phyloP scores from a whole-genome alignment of 768 basidiomycete genomes.

The Mycena vitilis region DNA sequence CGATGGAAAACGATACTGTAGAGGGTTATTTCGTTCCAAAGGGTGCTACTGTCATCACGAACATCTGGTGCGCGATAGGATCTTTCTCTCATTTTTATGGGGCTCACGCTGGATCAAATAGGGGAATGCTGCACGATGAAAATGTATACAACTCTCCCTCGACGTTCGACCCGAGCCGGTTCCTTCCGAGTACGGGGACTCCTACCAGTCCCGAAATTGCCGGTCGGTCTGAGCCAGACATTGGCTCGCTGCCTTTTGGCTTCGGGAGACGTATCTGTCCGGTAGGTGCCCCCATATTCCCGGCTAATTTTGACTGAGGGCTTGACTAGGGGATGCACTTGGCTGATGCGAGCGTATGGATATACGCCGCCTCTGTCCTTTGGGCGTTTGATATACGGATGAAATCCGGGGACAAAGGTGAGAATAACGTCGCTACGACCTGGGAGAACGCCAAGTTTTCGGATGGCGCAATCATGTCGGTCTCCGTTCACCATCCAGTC shows the following conservation, averaged over 20 bases:
- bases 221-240: neutral
- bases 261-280: neutral
- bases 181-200: neutral
- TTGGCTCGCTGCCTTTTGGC: neutral
- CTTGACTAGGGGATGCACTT: slow-evolving; percentile 2
- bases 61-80: neutral
- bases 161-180: neutral
- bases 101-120: neutral
- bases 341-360: slow-evolving; percentile 6
- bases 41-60: slow-evolving; percentile 1
- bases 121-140: slow-evolving; percentile 7
- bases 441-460: too few species aligned
- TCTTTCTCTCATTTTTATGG: neutral
- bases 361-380: neutral
- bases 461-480: slow-evolving; percentile 8
- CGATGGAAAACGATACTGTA: slow-evolving; percentile 1
- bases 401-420: neutral
- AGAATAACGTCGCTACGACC: too few species aligned
- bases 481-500: too few species aligned
- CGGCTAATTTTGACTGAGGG: neutral
- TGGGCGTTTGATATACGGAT: neutral
- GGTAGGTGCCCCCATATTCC: neutral
- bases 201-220: neutral
- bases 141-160: neutral
- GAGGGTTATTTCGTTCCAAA: slow-evolving; percentile 4